Base-by-base conservation (phyloP, 2,329 filamentous ascomycete species). In the Tolypocladium inflatum region DNA sequence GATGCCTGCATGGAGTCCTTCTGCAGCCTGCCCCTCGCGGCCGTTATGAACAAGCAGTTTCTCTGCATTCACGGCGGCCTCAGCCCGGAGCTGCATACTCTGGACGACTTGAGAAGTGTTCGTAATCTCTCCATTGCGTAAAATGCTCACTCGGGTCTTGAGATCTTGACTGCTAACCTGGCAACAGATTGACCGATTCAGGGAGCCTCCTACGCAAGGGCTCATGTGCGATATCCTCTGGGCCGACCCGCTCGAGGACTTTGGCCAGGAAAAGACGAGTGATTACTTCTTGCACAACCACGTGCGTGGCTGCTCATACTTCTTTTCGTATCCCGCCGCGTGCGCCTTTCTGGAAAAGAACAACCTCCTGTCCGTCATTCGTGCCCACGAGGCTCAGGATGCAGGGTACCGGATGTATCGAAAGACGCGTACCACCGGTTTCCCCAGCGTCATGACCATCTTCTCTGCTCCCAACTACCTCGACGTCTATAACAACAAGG, bases 41-140 rank as follows among this genome's bases (percentile, higher is more conserved):
- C 94, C 35, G 87, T 99, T 65, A 99, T 99, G 94, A 99, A 99
- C 84, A 99, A 99, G 81, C 94, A 99, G 74, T 99, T 99, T 75
- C 79, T 99, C 65, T 99, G 94, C 73, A 97, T 99, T 67, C 94
- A 99, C 72, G 94, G 94, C 69, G 94, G 94, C 62, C 79, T 99
- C 66, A 97, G 92, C 73, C 94, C 94, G 8, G 94, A 99, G 75
- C 78, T 99, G 62, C 93, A 97, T 74, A 97, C 93, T 5, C 80
- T 99, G 57, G 94, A 99, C 66, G 94, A 99, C 68, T 77, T 99
- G 66, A 91, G 93, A 80, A 89, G 80, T 71, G 90, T 94, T 30
- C n/a, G 35, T 33, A 30, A 21, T 4, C 6, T 10, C 26, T 3
- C 39, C 5, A 11, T 21, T 4, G 19, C 19, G 15, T 8, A 19